phyloP scores from a whole-genome alignment of 805 yeast genomes.

The Metschnikowia orientalis region DNA sequence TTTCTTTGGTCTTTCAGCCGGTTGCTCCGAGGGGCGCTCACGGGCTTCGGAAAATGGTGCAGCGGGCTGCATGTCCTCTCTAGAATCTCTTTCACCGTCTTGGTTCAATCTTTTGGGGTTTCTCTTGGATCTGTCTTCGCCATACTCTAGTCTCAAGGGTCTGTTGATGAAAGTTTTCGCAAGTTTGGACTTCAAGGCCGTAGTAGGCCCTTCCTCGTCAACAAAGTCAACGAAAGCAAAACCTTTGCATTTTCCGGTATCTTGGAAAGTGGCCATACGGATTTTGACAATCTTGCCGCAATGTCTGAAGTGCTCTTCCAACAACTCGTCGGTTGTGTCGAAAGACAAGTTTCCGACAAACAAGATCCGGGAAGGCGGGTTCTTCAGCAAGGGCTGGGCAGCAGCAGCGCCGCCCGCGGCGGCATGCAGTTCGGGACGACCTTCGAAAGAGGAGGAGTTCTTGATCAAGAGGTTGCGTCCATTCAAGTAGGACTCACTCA shows the following conservation, averaged over 20 bases:
- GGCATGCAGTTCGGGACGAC: conserved; percentile 65
- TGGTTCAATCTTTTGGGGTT: conserved; percentile 40
- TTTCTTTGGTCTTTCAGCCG: conserved; percentile 5
- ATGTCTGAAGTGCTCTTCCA: conserved; percentile 80
- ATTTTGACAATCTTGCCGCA: conserved; percentile 83
- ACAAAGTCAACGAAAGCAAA: conserved; percentile 88
- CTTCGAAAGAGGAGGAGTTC: conserved; percentile 74
- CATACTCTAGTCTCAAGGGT: conserved; percentile 80
- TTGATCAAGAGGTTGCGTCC: conserved; percentile 87
- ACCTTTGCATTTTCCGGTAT: conserved; percentile 93
- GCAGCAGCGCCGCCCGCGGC: too few relatives aligned
- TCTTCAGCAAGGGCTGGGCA: conserved; percentile 47
- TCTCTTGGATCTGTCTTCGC: conserved; percentile 89
- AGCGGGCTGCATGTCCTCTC: not conserved
- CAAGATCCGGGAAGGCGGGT: conserved; percentile 83
- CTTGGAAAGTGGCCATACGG: conserved; percentile 98
- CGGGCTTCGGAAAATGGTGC: not conserved
- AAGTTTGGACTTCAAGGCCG: conserved; percentile 69
- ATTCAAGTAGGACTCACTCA: conserved; percentile 70
- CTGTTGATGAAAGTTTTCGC: conserved; percentile 68
- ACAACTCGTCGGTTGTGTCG: conserved; percentile 77
- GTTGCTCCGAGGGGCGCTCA: not conserved
- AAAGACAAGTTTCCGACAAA: conserved; percentile 93
- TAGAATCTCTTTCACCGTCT: conserved; percentile 20
- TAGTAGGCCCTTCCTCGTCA: conserved; percentile 75